Evolutionary conservation across 441 rosid genomes (phyloP), one percentile per base, ranked within the genome.

Genomic region (Adansonia madagascariensis): DNA sequence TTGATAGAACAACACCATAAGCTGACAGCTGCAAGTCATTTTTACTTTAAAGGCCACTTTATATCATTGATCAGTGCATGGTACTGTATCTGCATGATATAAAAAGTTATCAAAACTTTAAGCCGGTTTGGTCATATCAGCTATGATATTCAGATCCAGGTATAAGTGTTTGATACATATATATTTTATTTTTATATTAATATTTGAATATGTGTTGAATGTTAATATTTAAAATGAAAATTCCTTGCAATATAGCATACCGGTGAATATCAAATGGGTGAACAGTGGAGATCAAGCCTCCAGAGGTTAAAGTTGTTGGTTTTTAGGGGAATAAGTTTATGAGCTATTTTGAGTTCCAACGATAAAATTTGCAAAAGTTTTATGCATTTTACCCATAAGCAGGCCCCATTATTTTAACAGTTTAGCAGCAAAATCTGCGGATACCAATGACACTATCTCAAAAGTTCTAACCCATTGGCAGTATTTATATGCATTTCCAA

Each of bases 21-120:
- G 24, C 59, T 49, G 22, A 70, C 60, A 70, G 61, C 74, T 49
- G 74, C 74, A 8, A 70, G 24, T 70, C 74, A 70, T 70, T 70
- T 27, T 15, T 46, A 49, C 27, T 50, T 49, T 50, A 14, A 70
- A 14, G 74, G 46, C 14, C 5, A 71, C 63, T 71, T 71, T 71
- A 4, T 53, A n/a, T 53, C 75, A 61, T 61, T 3, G 55, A 66
- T 66, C 53, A 63, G 68, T 55, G 35, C 75, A 71, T n/a, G 44
- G 6, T n/a, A 31, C 74, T 53, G 62, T 71, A 4, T 4, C n/a
- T 71, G 24, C 24, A 52, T 71, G 47, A 71, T 2, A 49, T 15
- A 71, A 5, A 50, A 35, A 56, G 64, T 22, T 17, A 17, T 20
- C 39, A 35, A 35, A 63, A 35, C 46, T 35, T 14, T 14, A 15